Base-by-base conservation (phyloP, 495 filamentous ascomycete species). In the Aspergillus asperescens region DNA sequence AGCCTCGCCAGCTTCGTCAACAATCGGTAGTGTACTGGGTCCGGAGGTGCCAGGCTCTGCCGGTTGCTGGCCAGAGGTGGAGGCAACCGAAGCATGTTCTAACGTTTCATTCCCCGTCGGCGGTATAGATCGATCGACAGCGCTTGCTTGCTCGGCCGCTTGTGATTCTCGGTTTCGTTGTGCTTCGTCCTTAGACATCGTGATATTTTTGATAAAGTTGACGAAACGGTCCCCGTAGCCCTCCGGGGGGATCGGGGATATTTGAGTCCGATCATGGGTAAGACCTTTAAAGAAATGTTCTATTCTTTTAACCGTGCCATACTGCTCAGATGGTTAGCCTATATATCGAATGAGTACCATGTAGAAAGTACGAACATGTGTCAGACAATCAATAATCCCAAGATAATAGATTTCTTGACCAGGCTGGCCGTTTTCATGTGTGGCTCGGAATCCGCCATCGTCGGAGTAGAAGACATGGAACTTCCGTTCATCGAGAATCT, bases 331-430 rank as follows among this genome's bases (percentile, higher is more conserved):
- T 42, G 24, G 18, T 57, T 43, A 57, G 48, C 28, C 9, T 7
- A 5, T 29, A 29, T 23, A 3, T 8, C 18, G 29, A 41, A 12
- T 10, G 19, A 39, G 25, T 27, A 10, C 46, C 28, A 32, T 15
- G 7, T 15, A 25, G 10, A 19, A 35, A n/a, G 27, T 40, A 79
- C 86, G 78, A 75, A 93, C 89, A 69, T 96, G 89, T 32, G 93
- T 99, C 62, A 99, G 70, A 65, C 92, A 97, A 68, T 97, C 94
- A 63, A 97, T 97, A 55, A 99, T 93, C 9, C 93, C 93, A 6
- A 99, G 79, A 64, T 97, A 99, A 61, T 97, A 99, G 27, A 99
- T 90, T 69, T 95, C 89, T 49, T 96, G 90, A 1, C 84, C 91
- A 7, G 87, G 81, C 22, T 76, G 68, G 55, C 93, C 85, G 70